These are phyloP conservation scores for Prunus mongolica DNA, from an alignment of 306 rosid species.

Conservation along the genomic window DNA sequence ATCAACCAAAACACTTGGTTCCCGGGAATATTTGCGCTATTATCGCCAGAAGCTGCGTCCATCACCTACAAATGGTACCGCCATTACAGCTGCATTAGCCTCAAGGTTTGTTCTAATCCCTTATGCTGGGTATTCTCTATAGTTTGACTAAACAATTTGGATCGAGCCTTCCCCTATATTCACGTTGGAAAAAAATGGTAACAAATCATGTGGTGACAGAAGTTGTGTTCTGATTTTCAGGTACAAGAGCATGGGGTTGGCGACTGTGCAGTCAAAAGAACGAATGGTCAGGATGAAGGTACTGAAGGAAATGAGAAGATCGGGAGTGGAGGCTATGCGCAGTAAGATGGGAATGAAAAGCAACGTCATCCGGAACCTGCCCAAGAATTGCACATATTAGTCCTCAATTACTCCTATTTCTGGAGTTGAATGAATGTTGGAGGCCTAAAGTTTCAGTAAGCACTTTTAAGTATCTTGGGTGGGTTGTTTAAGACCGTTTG, in stretches of 20 bases:
- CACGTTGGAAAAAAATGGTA: not conserved
- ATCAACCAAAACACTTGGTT: conserved; percentile 71
- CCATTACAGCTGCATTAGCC: conserved; percentile 72
- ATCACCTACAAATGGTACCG: conserved; percentile 39
- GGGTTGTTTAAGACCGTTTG: not conserved
- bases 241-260: conserved; percentile 93
- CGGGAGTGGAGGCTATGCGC: conserved; percentile 88
- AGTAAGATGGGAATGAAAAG: conserved; percentile 79
- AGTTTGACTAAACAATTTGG: not conserved
- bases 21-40: conserved; percentile 89
- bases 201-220: not conserved
- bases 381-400: conserved; percentile 74
- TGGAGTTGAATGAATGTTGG: not conserved
- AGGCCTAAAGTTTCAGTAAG: not conserved
- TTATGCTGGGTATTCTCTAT: not conserved
- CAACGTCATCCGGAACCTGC: conserved; percentile 87
- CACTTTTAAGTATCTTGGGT: not conserved
- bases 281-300: conserved; percentile 81
- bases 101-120: conserved; percentile 55
- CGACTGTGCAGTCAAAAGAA: conserved; percentile 78
- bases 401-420: not conserved
- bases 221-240: conserved; percentile 33
- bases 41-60: conserved; percentile 96
- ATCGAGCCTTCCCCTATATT: not conserved
- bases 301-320: conserved; percentile 71